These are phyloP conservation scores for Pythium folliculosum DNA, from an alignment of 352 stramenopile species.

Conservation along the genomic window DNA sequence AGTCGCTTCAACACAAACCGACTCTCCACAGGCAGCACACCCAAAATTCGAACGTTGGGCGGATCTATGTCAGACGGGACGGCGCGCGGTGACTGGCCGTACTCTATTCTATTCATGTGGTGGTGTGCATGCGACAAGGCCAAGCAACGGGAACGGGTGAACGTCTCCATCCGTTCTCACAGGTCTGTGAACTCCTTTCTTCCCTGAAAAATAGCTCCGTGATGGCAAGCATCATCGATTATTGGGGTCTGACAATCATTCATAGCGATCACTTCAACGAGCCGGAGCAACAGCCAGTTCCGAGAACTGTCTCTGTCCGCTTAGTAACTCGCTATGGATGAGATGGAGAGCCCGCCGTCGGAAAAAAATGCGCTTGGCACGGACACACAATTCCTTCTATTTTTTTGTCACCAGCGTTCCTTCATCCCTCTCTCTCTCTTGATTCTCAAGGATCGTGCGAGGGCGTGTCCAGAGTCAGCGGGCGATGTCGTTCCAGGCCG, in stretches of 20 bases:
- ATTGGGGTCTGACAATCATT: constrained; percentile 7
- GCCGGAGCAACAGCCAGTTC: constrained; percentile 25
- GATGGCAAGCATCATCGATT: background rate
- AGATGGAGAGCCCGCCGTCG: background rate
- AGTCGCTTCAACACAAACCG: constrained; percentile 3
- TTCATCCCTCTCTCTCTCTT: too few species aligned
- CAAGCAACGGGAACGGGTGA: constrained; percentile 2
- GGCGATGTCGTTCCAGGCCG: too few species aligned
- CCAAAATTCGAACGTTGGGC: constrained; percentile 10
- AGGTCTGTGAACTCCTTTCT: background rate
- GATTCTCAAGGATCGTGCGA: too few species aligned
- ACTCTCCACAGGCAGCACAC: constrained; percentile 8
- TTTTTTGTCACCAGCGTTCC: background rate
- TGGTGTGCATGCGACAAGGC: constrained; percentile 12
- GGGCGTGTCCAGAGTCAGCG: background rate
- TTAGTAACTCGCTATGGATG: constrained; percentile 1
- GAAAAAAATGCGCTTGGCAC: background rate
- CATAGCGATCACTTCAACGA: constrained; percentile 13
- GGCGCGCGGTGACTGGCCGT: background rate
- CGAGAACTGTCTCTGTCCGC: constrained; percentile 6
- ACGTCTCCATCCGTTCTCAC: background rate
- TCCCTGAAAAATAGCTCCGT: background rate
- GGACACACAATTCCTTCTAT: background rate
- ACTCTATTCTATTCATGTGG: constrained; percentile 1
- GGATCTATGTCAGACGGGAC: constrained; percentile 6